Base-by-base conservation (phyloP, 2,329 filamentous ascomycete species). In the Venturia effusa region DNA sequence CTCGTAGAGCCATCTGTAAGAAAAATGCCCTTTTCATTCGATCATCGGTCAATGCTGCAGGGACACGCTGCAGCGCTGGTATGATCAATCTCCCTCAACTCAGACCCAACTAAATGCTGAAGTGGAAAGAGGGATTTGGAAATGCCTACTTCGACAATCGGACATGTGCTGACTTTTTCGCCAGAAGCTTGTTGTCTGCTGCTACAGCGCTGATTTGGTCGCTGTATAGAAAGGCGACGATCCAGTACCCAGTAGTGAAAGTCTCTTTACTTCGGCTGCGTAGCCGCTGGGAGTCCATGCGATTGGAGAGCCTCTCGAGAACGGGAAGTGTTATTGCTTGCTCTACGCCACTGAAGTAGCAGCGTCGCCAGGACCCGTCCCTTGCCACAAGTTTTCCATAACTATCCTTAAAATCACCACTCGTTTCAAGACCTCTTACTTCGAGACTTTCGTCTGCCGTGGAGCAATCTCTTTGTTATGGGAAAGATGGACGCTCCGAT, bases 401-500 rank as follows among this genome's bases (percentile, higher is more conserved):
- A 5, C 17, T 57, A 22, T 34, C 51, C 7, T 22, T 34, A 11
- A 57, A 17, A 19, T 34, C 51, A 57, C 51, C 27, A 17, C 51
- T 57, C 30, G 30, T 57, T 34, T 34, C 4, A 57, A 57, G 51
- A 57, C 19, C 27, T 11, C 30, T 7, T 57, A n/a, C 30, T 34
- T 57, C 30, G n/a, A 57, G 30, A 57, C 51, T 6, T 57, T 34
- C 11, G n/a, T 11, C 17, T 11, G 30, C 51, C 27, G 27, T 6
- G 13, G 51, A n/a, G 15, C 51, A 22, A 8, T 34, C 13, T 34
- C 30, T 34, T 34, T 34, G 15, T 19, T 27, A 10, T 17, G 8
- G 3, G 15, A 57, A 57, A 13, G 51, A 39, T 64, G 63, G 43
- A 62, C 63, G 32, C 57, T 27, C 40, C 63, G 1, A 54, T 64